Percentiles rank a stretch among this genome's conserved stretches.
Conservation (phyloP, 106 monocot genomes). For the Dendrobium catenatum region DNA sequence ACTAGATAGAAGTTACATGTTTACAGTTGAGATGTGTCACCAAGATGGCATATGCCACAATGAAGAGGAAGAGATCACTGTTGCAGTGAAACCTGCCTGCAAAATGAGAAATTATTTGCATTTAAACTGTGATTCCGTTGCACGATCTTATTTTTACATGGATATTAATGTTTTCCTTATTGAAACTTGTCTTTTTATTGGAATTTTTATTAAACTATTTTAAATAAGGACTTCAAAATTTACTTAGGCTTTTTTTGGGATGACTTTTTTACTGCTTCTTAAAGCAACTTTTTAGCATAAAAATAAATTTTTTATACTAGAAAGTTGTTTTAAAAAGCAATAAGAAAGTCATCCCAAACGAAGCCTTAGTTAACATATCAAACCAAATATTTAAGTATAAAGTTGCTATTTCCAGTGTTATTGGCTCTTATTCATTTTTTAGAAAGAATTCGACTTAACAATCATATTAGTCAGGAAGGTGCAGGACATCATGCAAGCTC, state of each 20-base stretch:
- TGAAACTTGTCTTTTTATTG: no score
- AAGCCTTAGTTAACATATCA: no score
- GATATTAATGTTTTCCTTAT: no score
- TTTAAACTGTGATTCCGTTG: neutral
- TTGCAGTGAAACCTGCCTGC: neutral
- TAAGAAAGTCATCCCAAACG: no score
- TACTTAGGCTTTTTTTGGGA: neutral
- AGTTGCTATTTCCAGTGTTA: no score
- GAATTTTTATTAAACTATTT: neutral
- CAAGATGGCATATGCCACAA: neutral
- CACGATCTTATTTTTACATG: no score
- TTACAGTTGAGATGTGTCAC: neutral
- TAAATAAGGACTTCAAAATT: neutral
- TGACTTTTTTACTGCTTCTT: no score
- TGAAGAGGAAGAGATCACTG: neutral
- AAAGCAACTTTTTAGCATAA: no score
- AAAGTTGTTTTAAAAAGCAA: no score
- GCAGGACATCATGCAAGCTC: neutral
- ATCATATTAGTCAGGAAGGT: neutral
- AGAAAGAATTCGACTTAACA: neutral
- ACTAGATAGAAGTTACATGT: neutral
- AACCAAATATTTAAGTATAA: no score
- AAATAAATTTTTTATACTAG: no score
- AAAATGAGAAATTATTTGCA: neutral
- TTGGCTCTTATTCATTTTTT: neutral